Base-by-base conservation (phyloP, 2,329 filamentous ascomycete genomes). In the Blumeria graminis region DNA sequence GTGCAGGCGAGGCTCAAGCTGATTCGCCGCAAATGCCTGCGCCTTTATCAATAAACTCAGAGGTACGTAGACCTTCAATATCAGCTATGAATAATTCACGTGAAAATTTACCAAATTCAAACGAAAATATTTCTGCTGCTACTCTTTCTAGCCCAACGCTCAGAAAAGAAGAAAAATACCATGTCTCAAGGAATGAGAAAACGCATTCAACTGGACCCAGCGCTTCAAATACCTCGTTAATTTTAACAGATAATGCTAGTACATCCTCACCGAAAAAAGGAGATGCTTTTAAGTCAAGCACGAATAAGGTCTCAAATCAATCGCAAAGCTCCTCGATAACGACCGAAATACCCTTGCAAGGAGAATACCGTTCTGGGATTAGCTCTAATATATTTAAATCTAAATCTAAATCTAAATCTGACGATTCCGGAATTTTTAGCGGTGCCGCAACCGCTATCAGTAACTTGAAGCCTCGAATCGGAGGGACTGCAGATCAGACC, bases 381-480 rank as follows among this genome's bases (percentile, higher is more conserved):
- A 87, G 87, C 0, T 86, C 88, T 1, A 94, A 94, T 89, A 83
- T 95, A 63, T 28, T 28, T 28, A 28, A 28, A 28, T 28, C 22
- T 28, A 90, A 86, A 68, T 86, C 86, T 65, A 78, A 77, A 59
- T 82, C 80, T 1, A 80, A 76, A 60, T 76, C 74, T n/a, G 82
- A 92, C 57, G 74, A 92, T 63, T 85, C 85, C 18, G 82, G 78
- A 38, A 76, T 78, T 6, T 78, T 95, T 59, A 84, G 85, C 69
- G 93, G 87, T 68, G 87, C 87, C 28, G 87, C 86, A 0, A 79
- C 75, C 39, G 75, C 76, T 0, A 61, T 65, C 43, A 62, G 70
- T 56, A 76, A 77, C 16, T 96, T 96, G 71, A 93, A 90, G 65
- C 90, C 90, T 18, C 80, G 90, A 57, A 81, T 82, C 36, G 90